Conservation (phyloP, 305 asterid species). For the Withania somnifera region DNA sequence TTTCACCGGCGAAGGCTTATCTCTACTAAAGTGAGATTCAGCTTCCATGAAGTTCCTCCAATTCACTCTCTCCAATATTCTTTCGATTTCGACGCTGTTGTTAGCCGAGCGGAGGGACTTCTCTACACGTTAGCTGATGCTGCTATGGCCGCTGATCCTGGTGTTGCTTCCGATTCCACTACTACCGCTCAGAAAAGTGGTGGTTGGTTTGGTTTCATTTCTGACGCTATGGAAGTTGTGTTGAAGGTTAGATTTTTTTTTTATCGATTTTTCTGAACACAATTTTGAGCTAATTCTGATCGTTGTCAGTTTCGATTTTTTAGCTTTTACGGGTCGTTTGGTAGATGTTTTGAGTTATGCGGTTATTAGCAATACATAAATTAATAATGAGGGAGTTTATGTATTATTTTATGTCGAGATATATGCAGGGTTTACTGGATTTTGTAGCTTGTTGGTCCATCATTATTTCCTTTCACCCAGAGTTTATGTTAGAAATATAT, state of each 20-base stretch:
- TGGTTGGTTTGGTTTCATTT: conserved; percentile 95
- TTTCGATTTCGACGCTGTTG: conserved; percentile 38
- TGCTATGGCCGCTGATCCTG: conserved; percentile 50
- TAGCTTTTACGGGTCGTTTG: neutral
- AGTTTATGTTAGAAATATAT: neutral
- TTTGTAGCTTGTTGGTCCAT: neutral
- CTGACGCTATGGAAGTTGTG: conserved; percentile 68
- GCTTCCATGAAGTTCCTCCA: conserved; percentile 60
- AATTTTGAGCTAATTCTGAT: neutral
- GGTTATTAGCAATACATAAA: too few relatives aligned
- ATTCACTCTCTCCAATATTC: conserved; percentile 24
- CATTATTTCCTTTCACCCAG: neutral
- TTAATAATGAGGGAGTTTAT: too few relatives aligned
- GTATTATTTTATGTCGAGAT: too few relatives aligned
- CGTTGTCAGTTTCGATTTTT: neutral
- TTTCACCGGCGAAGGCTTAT: conserved; percentile 33
- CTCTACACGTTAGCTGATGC: conserved; percentile 93
- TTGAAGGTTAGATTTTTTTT: conserved; percentile 43
- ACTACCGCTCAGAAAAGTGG: conserved; percentile 48
- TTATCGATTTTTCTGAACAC: neutral
- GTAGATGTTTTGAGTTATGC: too few relatives aligned
- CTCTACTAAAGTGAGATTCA: conserved; percentile 48
- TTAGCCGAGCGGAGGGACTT: conserved; percentile 64
- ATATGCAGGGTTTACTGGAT: too few relatives aligned
- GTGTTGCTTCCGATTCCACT: conserved; percentile 32